phyloP scores from a whole-genome alignment of 257 asterid genomes.

The Coffea eugenioides region DNA sequence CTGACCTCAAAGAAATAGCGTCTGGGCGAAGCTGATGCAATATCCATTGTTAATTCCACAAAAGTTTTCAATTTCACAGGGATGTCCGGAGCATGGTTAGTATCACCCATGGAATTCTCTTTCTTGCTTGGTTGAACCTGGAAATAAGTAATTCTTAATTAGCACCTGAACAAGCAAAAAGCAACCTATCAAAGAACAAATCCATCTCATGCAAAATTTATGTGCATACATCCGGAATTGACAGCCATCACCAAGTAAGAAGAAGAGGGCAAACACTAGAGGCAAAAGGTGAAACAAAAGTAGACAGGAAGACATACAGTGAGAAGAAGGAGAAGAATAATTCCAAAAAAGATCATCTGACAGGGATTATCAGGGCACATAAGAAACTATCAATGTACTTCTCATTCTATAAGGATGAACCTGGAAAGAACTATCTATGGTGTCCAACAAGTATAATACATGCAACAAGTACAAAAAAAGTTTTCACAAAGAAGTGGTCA shows the following conservation, averaged over 20 bases:
- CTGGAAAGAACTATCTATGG: neutral
- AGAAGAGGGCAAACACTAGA: no score
- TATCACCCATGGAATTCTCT: conserved; percentile 9
- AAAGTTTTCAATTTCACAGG: conserved; percentile 74
- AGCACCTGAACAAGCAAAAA: neutral
- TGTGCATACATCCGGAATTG: neutral
- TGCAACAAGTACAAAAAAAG: neutral
- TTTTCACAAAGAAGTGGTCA: neutral
- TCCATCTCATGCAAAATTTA: neutral
- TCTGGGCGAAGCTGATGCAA: conserved; percentile 88
- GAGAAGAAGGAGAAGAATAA: neutral
- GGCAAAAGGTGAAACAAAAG: no score
- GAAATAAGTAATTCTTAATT: conserved; percentile 5
- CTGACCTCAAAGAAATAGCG: conserved; percentile 95
- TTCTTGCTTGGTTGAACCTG: conserved; percentile 58
- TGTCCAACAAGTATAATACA: neutral
- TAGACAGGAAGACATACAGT: neutral
- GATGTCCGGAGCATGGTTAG: conserved; percentile 22
- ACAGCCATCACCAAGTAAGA: neutral
- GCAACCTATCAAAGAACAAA: neutral
- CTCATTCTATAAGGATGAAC: neutral
- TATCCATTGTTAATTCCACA: conserved; percentile 85
- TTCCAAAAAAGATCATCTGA: neutral
- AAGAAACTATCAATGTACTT: neutral
- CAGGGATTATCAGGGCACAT: neutral